Conservation (phyloP, 306 rosid genomes). For the Betula pendula region DNA sequence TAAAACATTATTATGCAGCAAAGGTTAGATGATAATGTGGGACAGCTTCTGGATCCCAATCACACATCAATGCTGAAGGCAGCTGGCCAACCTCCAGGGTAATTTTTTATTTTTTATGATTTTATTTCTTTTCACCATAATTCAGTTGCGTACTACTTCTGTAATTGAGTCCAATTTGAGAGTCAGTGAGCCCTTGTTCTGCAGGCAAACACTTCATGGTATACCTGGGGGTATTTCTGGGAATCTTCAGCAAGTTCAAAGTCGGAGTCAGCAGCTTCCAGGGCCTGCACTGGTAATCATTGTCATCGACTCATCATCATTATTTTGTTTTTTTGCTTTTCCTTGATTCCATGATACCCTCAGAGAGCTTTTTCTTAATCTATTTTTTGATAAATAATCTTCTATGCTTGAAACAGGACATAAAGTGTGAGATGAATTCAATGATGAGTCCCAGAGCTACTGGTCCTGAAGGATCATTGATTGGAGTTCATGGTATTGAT, state of each 20-base stretch:
- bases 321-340: background rate
- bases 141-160: slow-evolving; percentile 15
- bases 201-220: slow-evolving; percentile 56
- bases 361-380: slow-evolving; percentile 9
- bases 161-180: slow-evolving; percentile 21
- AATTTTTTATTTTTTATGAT: slow-evolving; percentile 7
- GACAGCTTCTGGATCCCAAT: slow-evolving; percentile 47
- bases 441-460: slow-evolving; percentile 43
- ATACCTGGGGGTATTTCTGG: slow-evolving; percentile 40
- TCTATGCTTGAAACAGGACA: slow-evolving; percentile 52
- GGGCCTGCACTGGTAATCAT: slow-evolving; percentile 46
- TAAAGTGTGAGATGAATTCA: slow-evolving; percentile 42
- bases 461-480: slow-evolving; percentile 45
- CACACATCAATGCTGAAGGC: slow-evolving; percentile 46
- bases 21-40: slow-evolving; percentile 37
- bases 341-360: slow-evolving; percentile 14
- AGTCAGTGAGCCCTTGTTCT: slow-evolving; percentile 31
- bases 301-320: slow-evolving; percentile 6
- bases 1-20: slow-evolving; percentile 47
- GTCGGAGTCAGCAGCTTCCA: slow-evolving; percentile 54
- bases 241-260: slow-evolving; percentile 46
- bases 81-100: slow-evolving; percentile 67
- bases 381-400: slow-evolving; percentile 13
- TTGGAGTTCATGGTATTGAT: slow-evolving; percentile 44
- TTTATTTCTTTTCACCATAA: slow-evolving; percentile 1